Evolutionary conservation across 148 eudicot species (phyloP).

Genomic region (Persicaria tinctoria): DNA sequence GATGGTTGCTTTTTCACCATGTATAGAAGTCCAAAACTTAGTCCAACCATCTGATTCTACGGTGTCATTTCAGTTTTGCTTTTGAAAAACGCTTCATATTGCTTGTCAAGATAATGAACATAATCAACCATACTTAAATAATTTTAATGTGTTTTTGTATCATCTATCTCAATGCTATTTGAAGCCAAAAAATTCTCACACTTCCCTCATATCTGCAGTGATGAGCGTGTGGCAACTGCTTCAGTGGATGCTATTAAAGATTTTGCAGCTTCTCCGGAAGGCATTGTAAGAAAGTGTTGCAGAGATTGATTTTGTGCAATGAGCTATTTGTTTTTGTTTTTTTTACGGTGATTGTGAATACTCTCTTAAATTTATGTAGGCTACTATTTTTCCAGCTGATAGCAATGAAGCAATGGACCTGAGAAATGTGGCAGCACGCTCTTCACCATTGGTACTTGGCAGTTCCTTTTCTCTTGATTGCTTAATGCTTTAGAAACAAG

Average conservation of each 20-base stretch:
- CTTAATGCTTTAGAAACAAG: neutral
- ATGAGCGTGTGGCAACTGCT: conserved; percentile 78
- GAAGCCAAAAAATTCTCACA: neutral
- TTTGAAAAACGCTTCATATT: too few species aligned
- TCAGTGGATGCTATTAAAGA: conserved; percentile 64
- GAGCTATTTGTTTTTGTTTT: neutral
- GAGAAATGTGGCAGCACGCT: conserved; percentile 44
- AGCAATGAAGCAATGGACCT: conserved; percentile 54
- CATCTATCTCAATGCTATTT: neutral
- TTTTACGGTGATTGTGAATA: conserved; percentile 1
- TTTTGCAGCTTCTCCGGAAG: conserved; percentile 52
- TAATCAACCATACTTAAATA: neutral
- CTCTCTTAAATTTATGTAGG: conserved; percentile 30
- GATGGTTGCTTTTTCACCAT: neutral
- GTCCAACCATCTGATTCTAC: neutral
- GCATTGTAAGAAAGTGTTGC: conserved; percentile 45
- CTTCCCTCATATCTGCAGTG: conserved; percentile 29
- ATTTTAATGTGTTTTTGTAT: neutral
- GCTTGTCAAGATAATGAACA: too few species aligned
- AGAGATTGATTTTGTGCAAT: neutral
- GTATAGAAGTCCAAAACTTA: neutral
- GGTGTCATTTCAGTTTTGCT: neutral
- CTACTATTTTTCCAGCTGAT: conserved; percentile 56
- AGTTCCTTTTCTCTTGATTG: neutral
- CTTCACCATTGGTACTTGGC: conserved; percentile 63